Evolutionary conservation across 2,329 filamentous ascomycete genomes (phyloP).

Genomic region (Cytospora leucostoma): DNA sequence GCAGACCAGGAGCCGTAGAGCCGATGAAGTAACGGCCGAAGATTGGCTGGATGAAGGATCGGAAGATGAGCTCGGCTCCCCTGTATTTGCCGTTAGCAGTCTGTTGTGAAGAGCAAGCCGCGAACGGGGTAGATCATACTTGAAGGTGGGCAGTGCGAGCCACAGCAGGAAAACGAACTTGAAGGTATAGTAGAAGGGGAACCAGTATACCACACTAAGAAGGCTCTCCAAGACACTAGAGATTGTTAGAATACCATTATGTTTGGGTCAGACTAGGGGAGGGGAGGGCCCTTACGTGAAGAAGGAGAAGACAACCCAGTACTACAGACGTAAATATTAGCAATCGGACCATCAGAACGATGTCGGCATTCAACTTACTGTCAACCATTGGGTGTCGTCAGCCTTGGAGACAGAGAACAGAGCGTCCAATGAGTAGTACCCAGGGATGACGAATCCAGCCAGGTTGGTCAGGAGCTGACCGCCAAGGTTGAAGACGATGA

Average conservation of each 20-base stretch:
- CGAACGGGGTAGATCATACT: conserved; percentile 59
- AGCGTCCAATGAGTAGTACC: conserved; percentile 80
- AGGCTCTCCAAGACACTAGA: conserved; percentile 74
- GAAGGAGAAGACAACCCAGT: conserved; percentile 85
- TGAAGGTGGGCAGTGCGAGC: conserved; percentile 93
- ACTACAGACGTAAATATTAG: conserved; percentile 53
- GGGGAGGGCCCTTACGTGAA: conserved; percentile 59
- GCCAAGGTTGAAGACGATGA: conserved; percentile 90
- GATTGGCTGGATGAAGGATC: conserved; percentile 88
- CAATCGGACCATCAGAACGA: conserved; percentile 16
- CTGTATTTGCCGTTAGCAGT: conserved; percentile 47
- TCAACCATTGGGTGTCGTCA: conserved; percentile 82
- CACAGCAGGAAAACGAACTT: conserved; percentile 97
- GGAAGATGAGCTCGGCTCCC: conserved; percentile 95
- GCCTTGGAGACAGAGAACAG: conserved; percentile 71
- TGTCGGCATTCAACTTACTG: conserved; percentile 51
- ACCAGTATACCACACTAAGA: conserved; percentile 86
- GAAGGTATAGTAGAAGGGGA: conserved; percentile 99
- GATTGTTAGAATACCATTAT: not conserved
- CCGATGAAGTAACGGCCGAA: conserved; percentile 88
- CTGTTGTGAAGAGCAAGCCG: not conserved
- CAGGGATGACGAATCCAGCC: conserved; percentile 79
- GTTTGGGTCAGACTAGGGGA: not conserved
- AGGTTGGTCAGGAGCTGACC: conserved; percentile 87
- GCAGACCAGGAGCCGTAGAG: conserved; percentile 83